phyloP scores from a whole-genome alignment of 768 basidiomycete species.

The Suillus hirtellus region DNA sequence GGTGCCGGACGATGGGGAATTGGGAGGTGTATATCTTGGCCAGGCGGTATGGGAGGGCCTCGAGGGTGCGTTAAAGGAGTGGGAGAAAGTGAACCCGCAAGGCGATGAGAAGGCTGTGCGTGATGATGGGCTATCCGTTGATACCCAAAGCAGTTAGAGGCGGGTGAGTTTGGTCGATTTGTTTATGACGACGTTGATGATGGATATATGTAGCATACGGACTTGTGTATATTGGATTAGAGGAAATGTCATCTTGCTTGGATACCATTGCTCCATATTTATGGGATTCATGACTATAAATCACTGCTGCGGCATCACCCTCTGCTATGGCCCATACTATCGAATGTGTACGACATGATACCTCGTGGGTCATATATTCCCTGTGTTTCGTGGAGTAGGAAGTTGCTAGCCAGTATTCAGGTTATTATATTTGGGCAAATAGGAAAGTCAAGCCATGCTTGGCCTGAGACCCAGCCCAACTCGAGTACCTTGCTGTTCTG shows the following conservation, averaged over 20 bases:
- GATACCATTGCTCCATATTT: background rate
- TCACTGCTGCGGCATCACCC: background rate
- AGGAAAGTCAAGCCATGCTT: background rate
- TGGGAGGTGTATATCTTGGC: constrained; percentile 69
- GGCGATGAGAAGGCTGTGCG: constrained; percentile 21
- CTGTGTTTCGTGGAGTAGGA: no score
- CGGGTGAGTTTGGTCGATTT: background rate
- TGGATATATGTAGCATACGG: background rate
- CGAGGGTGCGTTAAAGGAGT: constrained; percentile 63
- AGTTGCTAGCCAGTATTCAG: no score
- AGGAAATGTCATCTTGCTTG: background rate
- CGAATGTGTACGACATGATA: background rate
- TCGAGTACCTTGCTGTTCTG: background rate
- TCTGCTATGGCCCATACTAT: background rate
- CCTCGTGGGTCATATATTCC: no score
- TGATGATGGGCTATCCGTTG: constrained; percentile 27
- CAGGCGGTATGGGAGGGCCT: constrained; percentile 77
- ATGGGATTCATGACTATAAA: background rate
- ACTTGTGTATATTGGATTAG: background rate
- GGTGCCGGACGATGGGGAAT: constrained; percentile 63
- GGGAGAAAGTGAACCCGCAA: constrained; percentile 48
- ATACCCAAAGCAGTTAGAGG: constrained; percentile 23
- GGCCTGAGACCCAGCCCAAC: no score
- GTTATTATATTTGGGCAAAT: background rate
- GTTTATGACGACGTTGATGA: background rate